Evolutionary conservation across 2,329 filamentous ascomycete species (phyloP).

Genomic region (Orbilia oligospora): DNA sequence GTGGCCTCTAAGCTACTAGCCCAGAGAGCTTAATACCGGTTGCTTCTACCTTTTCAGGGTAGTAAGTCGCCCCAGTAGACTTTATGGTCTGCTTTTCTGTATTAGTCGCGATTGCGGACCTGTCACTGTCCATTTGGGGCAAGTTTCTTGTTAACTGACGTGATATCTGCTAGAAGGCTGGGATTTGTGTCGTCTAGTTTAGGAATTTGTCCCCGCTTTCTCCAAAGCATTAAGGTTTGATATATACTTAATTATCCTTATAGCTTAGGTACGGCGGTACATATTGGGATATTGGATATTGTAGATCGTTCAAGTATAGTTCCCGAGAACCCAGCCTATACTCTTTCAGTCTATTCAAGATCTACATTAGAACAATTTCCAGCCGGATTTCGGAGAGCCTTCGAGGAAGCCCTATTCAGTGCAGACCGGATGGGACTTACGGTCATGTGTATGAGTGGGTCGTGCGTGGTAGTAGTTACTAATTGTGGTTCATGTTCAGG

Average conservation of each 20-base stretch:
- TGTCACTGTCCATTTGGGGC: conserved; percentile 14
- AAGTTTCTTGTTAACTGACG: conserved; percentile 8
- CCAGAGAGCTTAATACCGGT: conserved; percentile 26
- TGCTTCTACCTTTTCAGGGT: conserved; percentile 5
- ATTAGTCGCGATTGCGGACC: conserved; percentile 24
- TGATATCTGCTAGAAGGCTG: conserved; percentile 2
- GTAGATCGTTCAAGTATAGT: neutral
- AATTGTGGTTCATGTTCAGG: conserved; percentile 9
- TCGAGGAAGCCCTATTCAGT: neutral
- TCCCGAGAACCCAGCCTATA: neutral
- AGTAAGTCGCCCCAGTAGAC: neutral
- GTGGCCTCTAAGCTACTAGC: conserved; percentile 21
- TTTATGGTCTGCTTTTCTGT: neutral
- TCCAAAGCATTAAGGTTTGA: neutral
- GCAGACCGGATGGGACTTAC: neutral
- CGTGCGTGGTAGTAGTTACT: neutral
- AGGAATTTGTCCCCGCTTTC: neutral
- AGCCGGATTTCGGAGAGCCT: neutral
- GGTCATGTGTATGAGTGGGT: conserved; percentile 24
- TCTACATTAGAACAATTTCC: neutral
- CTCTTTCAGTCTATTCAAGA: neutral
- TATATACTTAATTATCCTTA: neutral
- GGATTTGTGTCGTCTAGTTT: neutral
- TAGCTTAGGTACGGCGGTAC: too few relatives aligned
- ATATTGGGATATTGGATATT: neutral